Base-by-base conservation (phyloP, 2,329 filamentous ascomycete genomes). In the Lanzia echinophila region DNA sequence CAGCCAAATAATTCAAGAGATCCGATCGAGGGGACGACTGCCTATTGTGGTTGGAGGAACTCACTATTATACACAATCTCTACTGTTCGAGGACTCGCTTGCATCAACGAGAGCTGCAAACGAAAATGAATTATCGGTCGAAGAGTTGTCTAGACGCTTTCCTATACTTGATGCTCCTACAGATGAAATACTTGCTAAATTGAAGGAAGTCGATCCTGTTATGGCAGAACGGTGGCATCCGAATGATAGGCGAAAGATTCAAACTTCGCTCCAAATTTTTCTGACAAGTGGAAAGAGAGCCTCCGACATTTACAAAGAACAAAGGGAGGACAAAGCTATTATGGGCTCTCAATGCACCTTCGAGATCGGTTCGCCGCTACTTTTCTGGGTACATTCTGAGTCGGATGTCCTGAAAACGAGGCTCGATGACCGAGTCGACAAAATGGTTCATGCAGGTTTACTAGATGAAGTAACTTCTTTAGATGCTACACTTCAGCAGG, bases 151-250 rank as follows among this genome's bases (percentile, higher is more conserved):
- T 13, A 66, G 66, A 58, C 75, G 77, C 34, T 87, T 83, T 62
- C 84, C 90, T 0, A 86, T 96, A 22, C 72, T 97, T 6, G 75
- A 86, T 32, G 83, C 80, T 44, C 72, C 87, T 0, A 87, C 87
- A 0, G 83, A 90, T 45, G 76, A 81, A 11, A 83, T 99, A 53
- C 71, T 94, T 22, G 75, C 81, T 34, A 86, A 86, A 68, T 73
- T 99, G 50, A 78, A 77, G 54, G 84, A 89, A 62, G 84, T 96
- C 4, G 94, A 99, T 68, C 92, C 94, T 0, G 75, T 81, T 19
- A 96, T 96, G 87, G 95, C 92, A 0, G 79, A 84, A 43, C 79
- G 86, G 54, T 99, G 94, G 94, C 95, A 99, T 70, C 94, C 92
- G 0, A 94, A 91, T 43, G 94, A 99, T 66, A 77, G 83, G 44